Conservation (phyloP, 345 rosid species). For the Brassica carinata region DNA sequence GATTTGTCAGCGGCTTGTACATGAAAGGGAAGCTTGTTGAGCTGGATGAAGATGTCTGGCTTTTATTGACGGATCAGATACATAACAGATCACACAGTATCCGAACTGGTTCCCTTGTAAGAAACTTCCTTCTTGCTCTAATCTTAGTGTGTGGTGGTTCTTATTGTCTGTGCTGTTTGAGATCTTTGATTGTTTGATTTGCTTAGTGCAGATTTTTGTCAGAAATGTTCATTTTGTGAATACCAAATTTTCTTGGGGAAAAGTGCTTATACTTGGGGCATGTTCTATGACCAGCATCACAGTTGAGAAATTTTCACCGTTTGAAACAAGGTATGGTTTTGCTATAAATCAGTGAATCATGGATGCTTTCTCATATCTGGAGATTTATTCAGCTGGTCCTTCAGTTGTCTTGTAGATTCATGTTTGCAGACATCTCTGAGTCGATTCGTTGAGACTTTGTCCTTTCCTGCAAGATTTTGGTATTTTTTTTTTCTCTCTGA, state of each 20-base stretch:
- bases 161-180: conserved; percentile 22
- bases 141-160: conserved; percentile 5
- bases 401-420: conserved; percentile 63
- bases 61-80: conserved; percentile 65
- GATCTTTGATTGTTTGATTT: conserved; percentile 22
- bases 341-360: conserved; percentile 9
- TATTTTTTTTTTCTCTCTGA: conserved; percentile 40
- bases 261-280: conserved; percentile 72
- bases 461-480: conserved; percentile 84
- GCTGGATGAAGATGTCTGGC: conserved; percentile 86
- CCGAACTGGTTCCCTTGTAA: conserved; percentile 76
- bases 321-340: conserved; percentile 61
- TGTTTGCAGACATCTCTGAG: conserved; percentile 53
- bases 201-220: conserved; percentile 55
- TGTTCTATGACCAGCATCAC: conserved; percentile 74
- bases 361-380: neutral
- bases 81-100: conserved; percentile 61
- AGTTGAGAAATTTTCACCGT: conserved; percentile 75
- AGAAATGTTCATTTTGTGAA: conserved; percentile 81
- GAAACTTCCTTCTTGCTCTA: conserved; percentile 36
- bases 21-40: conserved; percentile 80
- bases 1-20: conserved; percentile 65
- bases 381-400: conserved; percentile 32
- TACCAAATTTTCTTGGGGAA: conserved; percentile 69
- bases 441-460: conserved; percentile 63